These are phyloP conservation scores for Leucocoprinus leucothites DNA, from an alignment of 768 basidiomycete genomes.

Conservation along the genomic window DNA sequence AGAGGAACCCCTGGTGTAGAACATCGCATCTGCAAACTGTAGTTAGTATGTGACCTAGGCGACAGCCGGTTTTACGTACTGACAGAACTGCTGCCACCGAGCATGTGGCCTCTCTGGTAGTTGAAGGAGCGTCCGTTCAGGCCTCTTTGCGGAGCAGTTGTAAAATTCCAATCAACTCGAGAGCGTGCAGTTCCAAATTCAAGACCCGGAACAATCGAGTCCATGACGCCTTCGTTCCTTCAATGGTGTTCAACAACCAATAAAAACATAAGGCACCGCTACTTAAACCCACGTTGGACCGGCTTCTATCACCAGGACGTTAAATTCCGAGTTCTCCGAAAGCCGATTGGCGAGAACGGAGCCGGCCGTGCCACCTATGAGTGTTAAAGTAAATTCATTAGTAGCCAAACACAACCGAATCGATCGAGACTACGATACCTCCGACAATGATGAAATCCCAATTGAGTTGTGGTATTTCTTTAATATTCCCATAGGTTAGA, in stretches of 20 bases:
- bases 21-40: conserved; percentile 18
- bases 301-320: conserved; percentile 15
- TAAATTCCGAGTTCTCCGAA: conserved; percentile 15
- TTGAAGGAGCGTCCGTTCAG: conserved; percentile 22
- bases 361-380: conserved; percentile 26
- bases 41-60: conserved; percentile 12
- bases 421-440: conserved; percentile 9
- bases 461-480: conserved; percentile 1
- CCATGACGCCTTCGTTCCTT: conserved; percentile 20
- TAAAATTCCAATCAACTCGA: conserved; percentile 29
- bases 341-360: conserved; percentile 27
- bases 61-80: conserved; percentile 19
- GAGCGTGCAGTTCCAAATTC: neutral
- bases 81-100: conserved; percentile 30
- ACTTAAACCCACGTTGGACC: conserved; percentile 13
- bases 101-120: conserved; percentile 26
- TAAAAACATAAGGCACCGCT: neutral
- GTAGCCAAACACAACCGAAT: neutral
- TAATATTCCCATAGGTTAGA: conserved; percentile 3
- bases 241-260: neutral
- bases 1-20: conserved; percentile 18
- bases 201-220: conserved; percentile 17
- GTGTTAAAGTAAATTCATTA: neutral
- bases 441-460: conserved; percentile 21
- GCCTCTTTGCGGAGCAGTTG: conserved; percentile 24